phyloP scores from a whole-genome alignment of 306 rosid species.

The Castanospermum australe region DNA sequence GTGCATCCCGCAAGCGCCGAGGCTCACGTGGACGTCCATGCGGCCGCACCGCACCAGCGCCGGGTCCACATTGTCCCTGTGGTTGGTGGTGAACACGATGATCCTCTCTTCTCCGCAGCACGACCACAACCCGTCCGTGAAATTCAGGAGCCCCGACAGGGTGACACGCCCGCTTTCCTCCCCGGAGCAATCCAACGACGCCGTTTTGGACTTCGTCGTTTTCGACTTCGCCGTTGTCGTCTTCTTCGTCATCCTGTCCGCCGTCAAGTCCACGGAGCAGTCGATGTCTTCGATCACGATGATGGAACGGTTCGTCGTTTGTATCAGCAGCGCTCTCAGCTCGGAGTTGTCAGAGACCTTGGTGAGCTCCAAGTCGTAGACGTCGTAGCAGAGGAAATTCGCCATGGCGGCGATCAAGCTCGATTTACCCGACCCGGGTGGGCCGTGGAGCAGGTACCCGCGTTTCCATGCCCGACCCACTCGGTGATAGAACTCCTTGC shows the following conservation, averaged over 20 bases:
- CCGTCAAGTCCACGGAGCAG: constrained; percentile 78
- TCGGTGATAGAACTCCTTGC: constrained; percentile 67
- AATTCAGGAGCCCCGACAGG: constrained; percentile 78
- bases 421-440: constrained; percentile 90
- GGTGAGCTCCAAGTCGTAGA: constrained; percentile 78
- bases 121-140: constrained; percentile 87
- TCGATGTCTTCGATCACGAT: constrained; percentile 87
- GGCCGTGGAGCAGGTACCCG: constrained; percentile 80
- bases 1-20: constrained; percentile 71
- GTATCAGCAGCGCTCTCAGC: constrained; percentile 69
- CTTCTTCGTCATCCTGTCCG: constrained; percentile 50
- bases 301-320: constrained; percentile 82
- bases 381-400: constrained; percentile 82
- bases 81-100: constrained; percentile 78
- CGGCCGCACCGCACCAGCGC: constrained; percentile 82
- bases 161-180: constrained; percentile 68
- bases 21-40: constrained; percentile 86
- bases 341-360: constrained; percentile 85
- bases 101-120: constrained; percentile 87
- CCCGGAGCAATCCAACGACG: not conserved
- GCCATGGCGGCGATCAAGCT: constrained; percentile 90
- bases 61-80: constrained; percentile 71
- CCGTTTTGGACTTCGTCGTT: constrained; percentile 15
- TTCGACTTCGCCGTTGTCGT: constrained; percentile 23
- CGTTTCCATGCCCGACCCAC: constrained; percentile 95